phyloP scores from a whole-genome alignment of 352 stramenopile species.

The Pythium scleroteichum region DNA sequence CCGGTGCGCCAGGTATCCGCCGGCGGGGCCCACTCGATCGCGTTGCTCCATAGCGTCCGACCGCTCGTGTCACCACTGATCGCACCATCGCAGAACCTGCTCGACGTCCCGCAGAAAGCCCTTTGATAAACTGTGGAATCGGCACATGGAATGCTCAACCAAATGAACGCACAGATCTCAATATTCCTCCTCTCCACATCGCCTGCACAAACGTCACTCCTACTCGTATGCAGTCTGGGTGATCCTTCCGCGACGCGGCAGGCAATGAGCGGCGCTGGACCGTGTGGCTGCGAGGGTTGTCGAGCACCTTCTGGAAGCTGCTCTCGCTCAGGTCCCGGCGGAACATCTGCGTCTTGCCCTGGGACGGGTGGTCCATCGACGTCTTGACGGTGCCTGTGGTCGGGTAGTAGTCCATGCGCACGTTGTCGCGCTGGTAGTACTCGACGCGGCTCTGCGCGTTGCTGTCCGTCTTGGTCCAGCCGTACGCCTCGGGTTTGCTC shows the following conservation, averaged over 20 bases:
- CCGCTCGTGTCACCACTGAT: conserved; percentile 65
- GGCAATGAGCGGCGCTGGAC: conserved; percentile 15
- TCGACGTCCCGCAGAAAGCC: conserved; percentile 21
- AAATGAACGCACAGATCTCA: neutral
- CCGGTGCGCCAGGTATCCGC: conserved; percentile 71
- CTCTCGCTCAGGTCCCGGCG: conserved; percentile 25
- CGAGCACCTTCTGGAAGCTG: conserved; percentile 26
- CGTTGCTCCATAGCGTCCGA: conserved; percentile 65
- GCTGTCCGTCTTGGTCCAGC: conserved; percentile 30
- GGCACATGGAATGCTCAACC: neutral
- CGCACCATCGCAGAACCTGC: conserved; percentile 25
- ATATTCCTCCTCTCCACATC: conserved; percentile 1
- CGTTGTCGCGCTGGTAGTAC: conserved; percentile 31
- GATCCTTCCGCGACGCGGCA: neutral
- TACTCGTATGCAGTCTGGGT: neutral
- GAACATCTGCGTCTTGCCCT: conserved; percentile 34
- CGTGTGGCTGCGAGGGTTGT: conserved; percentile 29
- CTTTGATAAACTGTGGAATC: conserved; percentile 9
- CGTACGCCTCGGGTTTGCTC: conserved; percentile 24
- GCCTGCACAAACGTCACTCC: neutral
- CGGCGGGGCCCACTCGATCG: conserved; percentile 72
- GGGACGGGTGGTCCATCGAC: conserved; percentile 24
- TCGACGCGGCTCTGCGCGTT: conserved; percentile 28
- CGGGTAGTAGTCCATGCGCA: conserved; percentile 32
- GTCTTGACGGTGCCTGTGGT: conserved; percentile 31